phyloP scores from a whole-genome alignment of 495 filamentous ascomycete species.

The Pseudomonodictys pantanalensis region DNA sequence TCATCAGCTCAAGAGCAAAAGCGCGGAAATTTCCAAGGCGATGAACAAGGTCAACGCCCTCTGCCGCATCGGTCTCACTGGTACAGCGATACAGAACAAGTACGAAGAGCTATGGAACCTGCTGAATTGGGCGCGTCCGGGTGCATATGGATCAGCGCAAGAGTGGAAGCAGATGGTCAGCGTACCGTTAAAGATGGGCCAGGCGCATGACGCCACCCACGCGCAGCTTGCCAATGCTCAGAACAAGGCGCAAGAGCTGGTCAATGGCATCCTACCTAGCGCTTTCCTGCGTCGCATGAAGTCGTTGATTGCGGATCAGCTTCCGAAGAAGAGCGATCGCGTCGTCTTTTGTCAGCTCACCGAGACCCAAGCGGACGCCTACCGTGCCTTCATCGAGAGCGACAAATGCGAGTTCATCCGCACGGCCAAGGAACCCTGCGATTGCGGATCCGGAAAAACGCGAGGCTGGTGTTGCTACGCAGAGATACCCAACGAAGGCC shows the following conservation, averaged over 20 bases:
- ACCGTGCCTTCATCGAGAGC: conserved; percentile 74
- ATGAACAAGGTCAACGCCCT: conserved; percentile 93
- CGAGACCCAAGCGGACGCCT: conserved; percentile 76
- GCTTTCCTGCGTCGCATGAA: conserved; percentile 96
- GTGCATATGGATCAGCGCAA: conserved; percentile 70
- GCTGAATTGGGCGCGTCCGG: conserved; percentile 95
- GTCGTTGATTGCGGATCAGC: conserved; percentile 82
- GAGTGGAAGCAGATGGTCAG: conserved; percentile 78
- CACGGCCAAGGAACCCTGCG: conserved; percentile 61
- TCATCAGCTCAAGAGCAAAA: conserved; percentile 81
- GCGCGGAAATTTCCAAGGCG: conserved; percentile 72
- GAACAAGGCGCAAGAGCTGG: conserved; percentile 79
- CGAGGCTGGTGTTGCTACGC: conserved; percentile 79
- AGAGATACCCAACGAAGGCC: conserved; percentile 53
- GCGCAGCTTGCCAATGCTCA: conserved; percentile 77
- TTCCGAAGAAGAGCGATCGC: conserved; percentile 92
- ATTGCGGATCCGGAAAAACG: conserved; percentile 67
- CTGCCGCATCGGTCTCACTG: conserved; percentile 89
- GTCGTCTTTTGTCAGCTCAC: conserved; percentile 96
- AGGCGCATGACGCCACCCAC: conserved; percentile 88
- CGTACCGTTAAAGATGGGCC: conserved; percentile 77
- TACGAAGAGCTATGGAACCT: conserved; percentile 98
- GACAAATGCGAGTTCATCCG: conserved; percentile 69
- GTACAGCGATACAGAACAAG: conserved; percentile 96
- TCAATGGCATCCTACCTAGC: conserved; percentile 80